Evolutionary conservation across 371 early-diverging fungal species (phyloP), one percentile per base, ranked within the genome.

Genomic region (Mortierella sp.): DNA sequence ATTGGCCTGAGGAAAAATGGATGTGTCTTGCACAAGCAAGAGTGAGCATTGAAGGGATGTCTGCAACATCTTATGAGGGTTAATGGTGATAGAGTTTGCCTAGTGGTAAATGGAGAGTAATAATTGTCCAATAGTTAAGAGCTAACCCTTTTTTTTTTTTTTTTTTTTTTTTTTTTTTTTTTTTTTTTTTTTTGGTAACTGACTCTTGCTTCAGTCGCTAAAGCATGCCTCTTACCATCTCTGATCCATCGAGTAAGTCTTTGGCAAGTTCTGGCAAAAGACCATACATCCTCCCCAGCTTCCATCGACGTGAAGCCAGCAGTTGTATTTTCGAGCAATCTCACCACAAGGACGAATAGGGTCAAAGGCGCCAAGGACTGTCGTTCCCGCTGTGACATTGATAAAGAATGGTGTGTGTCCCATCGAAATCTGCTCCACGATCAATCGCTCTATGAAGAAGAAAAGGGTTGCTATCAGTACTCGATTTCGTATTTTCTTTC

Each of bases 231-330:
- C n/a, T 55, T 82, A 87, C 87, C 77, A 87, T 53, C 55, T 84
- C 77, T 9, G 88, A 80, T 53, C 92, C 87, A 56, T 87, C 81
- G 2, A 90, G 68, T 72, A 90, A 82, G 23, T 70, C 63, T 37
- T 68, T 50, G 64, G 84, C 71, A 53, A 60, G 66, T 29, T 84
- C 73, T 14, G 83, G 74, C 5, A 82, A 75, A 95, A 92, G 12
- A 90, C 71, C 0, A 88, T 85, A n/a, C 90, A 87, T 7, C 95
- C 95, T 64, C 96, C 96, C 92, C 93, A 95, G 28, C 92, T 91
- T 5, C 90, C 96, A 71, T 96, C 96, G 5, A 94, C 86, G 64
- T 96, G 96, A 37, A 94, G 75, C 96, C 96, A 96, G 66, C 93
- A 86, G 29, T 85, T 84, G 72, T 87, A 89, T 46, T 85, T 86